These are phyloP conservation scores for Houttuynia cordata DNA, from an alignment of 164 flowering plant genomes.

Conservation along the genomic window DNA sequence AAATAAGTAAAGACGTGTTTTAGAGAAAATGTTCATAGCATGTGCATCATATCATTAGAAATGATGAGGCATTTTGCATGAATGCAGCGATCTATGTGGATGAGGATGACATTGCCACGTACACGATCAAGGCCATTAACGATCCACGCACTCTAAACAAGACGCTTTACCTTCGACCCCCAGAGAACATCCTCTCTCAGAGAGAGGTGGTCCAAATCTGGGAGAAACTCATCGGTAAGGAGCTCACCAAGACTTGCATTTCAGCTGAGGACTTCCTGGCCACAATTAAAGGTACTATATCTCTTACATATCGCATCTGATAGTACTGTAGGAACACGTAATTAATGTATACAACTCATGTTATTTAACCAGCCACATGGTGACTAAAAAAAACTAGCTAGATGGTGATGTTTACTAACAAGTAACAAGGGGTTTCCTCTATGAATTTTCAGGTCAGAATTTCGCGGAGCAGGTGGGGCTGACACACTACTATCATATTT, in stretches of 20 bases:
- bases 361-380: too few relatives aligned
- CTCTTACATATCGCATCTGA: too few relatives aligned
- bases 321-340: too few relatives aligned
- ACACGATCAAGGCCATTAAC: constrained; percentile 48
- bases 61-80: too few relatives aligned
- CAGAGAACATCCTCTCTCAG: constrained; percentile 50
- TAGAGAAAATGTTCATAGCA: too few relatives aligned
- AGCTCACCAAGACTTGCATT: constrained; percentile 25
- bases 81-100: constrained; percentile 42
- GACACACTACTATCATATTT: constrained; percentile 60
- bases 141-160: constrained; percentile 63
- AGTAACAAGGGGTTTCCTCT: not conserved
- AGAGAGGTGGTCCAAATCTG: constrained; percentile 43
- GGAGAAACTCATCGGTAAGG: constrained; percentile 48
- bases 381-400: too few relatives aligned
- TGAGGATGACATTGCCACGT: constrained; percentile 57
- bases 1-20: too few relatives aligned
- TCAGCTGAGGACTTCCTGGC: constrained; percentile 32
- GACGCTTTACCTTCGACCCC: constrained; percentile 52
- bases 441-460: constrained; percentile 28
- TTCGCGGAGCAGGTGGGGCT: constrained; percentile 41
- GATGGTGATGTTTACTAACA: too few relatives aligned
- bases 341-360: too few relatives aligned
- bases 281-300: constrained; percentile 37
- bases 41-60: too few relatives aligned